Evolutionary conservation across 805 yeast species (phyloP), one percentile per base, ranked within the genome.

Genomic region (Candida railenensis): DNA sequence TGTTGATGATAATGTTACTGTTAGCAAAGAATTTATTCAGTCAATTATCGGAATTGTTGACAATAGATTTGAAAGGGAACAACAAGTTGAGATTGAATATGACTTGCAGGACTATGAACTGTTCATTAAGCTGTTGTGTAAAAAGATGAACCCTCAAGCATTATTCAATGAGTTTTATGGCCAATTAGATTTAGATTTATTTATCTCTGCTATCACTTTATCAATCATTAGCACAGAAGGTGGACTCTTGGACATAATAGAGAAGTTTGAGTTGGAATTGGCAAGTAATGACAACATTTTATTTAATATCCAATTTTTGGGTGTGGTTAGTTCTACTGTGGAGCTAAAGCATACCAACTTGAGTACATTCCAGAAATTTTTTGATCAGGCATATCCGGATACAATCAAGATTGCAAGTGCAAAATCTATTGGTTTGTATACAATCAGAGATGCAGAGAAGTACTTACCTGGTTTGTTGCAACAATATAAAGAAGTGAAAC

Each of bases 391-490:
- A 9, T 76, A 74, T 33, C 39, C 22, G 22, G 63, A 63, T 7
- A 47, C 59, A 3, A 56, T 76, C 3, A 71, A 70, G 44, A 51
- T 68, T 5, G 77, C 78, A 19, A 73, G 85, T 1, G 77, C 85
- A 1, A 72, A 74, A 42, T 71, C 84, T 0, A 57, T 82, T 22
- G 85, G 87, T 1, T 71, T 75, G 11, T 58, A 80, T 20, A 66
- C 77, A 8, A 63, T 74, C 2, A 63, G 63, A 33, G 67, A 78
- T 49, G 54, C 73, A 4, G 54, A 59, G 1, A 58, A 51, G 3
- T 71, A 74, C 46, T 55, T 80, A n/a, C 67, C 73, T 0, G 37
- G 48, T 2, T 59, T 81, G 41, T 52, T 82, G 32, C 40, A 50
- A 0, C 54, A 57, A 37, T 53, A 73, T 38, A 48, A 19, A 18